phyloP scores from a whole-genome alignment of 805 yeast genomes.

The Yamadazyma tumulicola region DNA sequence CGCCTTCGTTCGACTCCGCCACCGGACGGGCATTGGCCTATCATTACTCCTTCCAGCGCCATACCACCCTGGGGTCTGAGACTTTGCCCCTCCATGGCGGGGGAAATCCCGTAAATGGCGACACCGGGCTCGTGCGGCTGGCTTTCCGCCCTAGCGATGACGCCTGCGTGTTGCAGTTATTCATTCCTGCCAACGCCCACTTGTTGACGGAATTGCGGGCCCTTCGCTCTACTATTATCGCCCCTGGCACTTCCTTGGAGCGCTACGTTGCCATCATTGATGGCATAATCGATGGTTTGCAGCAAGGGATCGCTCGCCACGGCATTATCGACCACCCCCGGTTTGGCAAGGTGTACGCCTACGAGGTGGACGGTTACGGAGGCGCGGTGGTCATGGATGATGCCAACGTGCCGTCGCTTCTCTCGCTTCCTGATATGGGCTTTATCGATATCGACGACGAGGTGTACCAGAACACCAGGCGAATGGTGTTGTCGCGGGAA shows the following conservation, averaged over 20 bases:
- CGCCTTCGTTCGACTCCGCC: conserved; percentile 53
- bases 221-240: conserved; percentile 12
- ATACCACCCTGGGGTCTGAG: conserved; percentile 75
- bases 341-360: conserved; percentile 79
- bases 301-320: conserved; percentile 54
- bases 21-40: conserved; percentile 48
- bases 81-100: conserved; percentile 74
- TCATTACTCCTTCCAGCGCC: conserved; percentile 66
- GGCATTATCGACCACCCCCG: conserved; percentile 66
- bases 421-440: conserved; percentile 80
- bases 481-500: conserved; percentile 60
- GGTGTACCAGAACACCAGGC: conserved; percentile 73
- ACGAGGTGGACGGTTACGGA: conserved; percentile 87
- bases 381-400: conserved; percentile 77
- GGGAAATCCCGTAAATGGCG: conserved; percentile 77
- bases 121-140: conserved; percentile 70
- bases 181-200: conserved; percentile 84
- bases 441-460: conserved; percentile 48
- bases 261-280: conserved; percentile 18
- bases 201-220: conserved; percentile 59
- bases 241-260: not conserved
- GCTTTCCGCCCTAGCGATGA: conserved; percentile 90
- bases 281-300: conserved; percentile 40
- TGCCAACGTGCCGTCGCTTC: conserved; percentile 80
- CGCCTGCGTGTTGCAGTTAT: conserved; percentile 73